Conservation (phyloP, 2,329 filamentous ascomycete species). For the Clonostachys rosea region DNA sequence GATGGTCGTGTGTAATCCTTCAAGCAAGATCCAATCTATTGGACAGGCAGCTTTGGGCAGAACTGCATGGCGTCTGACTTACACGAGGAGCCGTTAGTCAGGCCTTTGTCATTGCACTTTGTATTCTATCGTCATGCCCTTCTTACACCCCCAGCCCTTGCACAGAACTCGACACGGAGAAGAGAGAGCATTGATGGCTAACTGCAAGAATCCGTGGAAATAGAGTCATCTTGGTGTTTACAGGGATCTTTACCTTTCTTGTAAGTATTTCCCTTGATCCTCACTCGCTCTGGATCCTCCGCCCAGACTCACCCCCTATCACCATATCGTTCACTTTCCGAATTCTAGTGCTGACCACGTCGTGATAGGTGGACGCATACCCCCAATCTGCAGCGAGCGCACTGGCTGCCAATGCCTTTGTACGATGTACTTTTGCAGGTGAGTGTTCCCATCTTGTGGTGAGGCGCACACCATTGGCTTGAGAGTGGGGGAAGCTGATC, state of each 20-base stretch:
- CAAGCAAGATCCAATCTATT: no score
- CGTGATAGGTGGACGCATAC: conserved; percentile 65
- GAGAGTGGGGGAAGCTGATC: background rate
- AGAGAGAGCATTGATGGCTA: background rate
- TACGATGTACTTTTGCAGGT: conserved; percentile 70
- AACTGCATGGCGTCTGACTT: no score
- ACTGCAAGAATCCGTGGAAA: background rate
- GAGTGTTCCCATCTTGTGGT: background rate
- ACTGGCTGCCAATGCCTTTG: conserved; percentile 79
- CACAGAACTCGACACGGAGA: background rate
- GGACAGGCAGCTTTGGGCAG: no score
- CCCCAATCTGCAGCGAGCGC: conserved; percentile 71
- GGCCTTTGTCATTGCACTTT: background rate
- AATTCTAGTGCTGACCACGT: background rate
- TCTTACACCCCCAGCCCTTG: background rate
- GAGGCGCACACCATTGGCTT: background rate
- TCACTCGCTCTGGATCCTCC: background rate
- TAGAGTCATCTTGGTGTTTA: conserved; percentile 74
- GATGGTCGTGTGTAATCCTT: no score
- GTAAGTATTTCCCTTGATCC: conserved; percentile 35
- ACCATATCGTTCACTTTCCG: no score
- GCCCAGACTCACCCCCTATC: background rate
- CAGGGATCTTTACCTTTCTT: conserved; percentile 83
- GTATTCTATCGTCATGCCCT: background rate
- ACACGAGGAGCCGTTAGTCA: no score